Evolutionary conservation across 441 rosid genomes (phyloP), one percentile per base, ranked within the genome.

Genomic region (Corymbia calophylla): DNA sequence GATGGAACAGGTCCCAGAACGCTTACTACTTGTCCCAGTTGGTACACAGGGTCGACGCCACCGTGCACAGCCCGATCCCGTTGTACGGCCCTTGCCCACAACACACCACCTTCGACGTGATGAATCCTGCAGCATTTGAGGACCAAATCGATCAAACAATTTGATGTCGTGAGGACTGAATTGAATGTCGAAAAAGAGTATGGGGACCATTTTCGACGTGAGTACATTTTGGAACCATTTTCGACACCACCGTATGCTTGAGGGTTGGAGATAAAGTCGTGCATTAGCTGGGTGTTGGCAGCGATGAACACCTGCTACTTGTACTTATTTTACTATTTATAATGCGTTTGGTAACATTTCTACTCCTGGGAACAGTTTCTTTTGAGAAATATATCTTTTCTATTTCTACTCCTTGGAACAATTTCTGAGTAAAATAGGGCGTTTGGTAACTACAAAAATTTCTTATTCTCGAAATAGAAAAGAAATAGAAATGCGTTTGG

Each of bases 41-140:
- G 2, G 88, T 89, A 89, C 96, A 95, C 90, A 95, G 89, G 89
- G 91, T 93, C 4, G 96, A 95, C 44, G 92, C 51, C 9, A 35
- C 31, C 4, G 95, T 94, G 91, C 97, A 95, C 51, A 95, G 92
- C 17, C 97, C 95, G 25, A 94, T 49, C 90, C 95, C 96, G 66
- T 94, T 95, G 90, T 93, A 89, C 2, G 95, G 95, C 25, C 97
- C 97, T 93, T 94, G 97, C 58, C 96, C 95, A 64, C 96, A 95
- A 49, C 97, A 95, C 56, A 96, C 97, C 88, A 92, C 88, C 89
- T 92, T 90, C 9, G 96, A 92, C 13, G 95, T 94, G 54, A 70
- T 35, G 64, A 93, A 95, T 60, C 96, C 95, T 95, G 89, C 35
- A 29, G 31, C 3, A 82, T 23, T 29, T 29, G 21, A 66, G 48